Percentiles rank a stretch among this genome's conserved stretches.
phyloP scores from a whole-genome alignment of 2,329 filamentous ascomycete genomes.

The Pezicula neosporulosa region DNA sequence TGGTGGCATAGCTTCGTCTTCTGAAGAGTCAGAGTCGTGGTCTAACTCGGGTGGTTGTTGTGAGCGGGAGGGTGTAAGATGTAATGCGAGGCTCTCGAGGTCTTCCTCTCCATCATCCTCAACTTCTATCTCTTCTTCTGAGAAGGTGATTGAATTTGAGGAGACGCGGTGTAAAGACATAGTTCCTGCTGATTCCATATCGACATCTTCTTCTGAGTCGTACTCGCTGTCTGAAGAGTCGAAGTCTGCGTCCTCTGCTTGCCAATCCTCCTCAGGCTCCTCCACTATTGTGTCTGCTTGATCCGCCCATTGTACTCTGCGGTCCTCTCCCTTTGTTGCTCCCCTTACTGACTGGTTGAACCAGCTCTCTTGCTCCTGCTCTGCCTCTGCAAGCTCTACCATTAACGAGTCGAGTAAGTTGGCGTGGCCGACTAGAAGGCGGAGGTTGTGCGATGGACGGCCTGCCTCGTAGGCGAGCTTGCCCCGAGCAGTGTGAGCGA shows the following conservation, averaged over 20 bases:
- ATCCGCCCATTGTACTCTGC: constrained; percentile 74
- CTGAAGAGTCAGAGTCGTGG: constrained; percentile 64
- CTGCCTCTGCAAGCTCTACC: constrained; percentile 86
- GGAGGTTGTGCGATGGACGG: constrained; percentile 88
- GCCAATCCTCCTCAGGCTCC: constrained; percentile 68
- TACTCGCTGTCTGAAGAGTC: constrained; percentile 47
- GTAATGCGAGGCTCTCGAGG: constrained; percentile 62
- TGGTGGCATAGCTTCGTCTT: constrained; percentile 71
- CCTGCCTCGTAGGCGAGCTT: constrained; percentile 95
- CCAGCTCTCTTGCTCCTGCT: constrained; percentile 94
- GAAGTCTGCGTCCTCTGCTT: constrained; percentile 59
- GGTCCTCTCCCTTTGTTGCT: constrained; percentile 54
- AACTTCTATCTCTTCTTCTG: constrained; percentile 30
- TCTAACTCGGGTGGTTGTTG: constrained; percentile 65
- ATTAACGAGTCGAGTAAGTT: constrained; percentile 97
- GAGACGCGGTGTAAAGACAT: constrained; percentile 43
- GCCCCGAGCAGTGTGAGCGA: constrained; percentile 91
- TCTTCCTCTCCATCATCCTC: constrained; percentile 59
- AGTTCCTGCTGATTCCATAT: constrained; percentile 52
- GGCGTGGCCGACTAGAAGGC: constrained; percentile 93
- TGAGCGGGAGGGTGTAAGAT: constrained; percentile 64
- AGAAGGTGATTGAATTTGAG: constrained; percentile 30
- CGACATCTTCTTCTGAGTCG: constrained; percentile 52
- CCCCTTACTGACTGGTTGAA: constrained; percentile 93
- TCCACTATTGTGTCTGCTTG: constrained; percentile 63